Evolutionary conservation across 805 yeast species (phyloP).

Genomic region (Hanseniaspora thailandica): DNA sequence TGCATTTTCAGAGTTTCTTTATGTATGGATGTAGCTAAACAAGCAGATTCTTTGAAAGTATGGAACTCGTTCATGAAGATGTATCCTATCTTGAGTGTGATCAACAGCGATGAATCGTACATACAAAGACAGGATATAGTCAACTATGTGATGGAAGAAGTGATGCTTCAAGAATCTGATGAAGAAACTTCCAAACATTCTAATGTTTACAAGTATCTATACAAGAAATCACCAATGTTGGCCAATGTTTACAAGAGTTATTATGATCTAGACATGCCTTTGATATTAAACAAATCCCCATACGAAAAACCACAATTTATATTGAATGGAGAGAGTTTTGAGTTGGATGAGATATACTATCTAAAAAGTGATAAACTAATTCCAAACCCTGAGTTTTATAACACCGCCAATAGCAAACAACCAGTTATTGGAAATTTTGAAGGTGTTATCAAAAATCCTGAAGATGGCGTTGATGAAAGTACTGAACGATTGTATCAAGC

Average conservation of each 20-base stretch:
- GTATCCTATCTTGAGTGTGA: background rate
- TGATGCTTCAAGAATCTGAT: background rate
- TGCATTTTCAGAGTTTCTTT: background rate
- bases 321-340: slow-evolving; percentile 5
- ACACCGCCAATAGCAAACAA: background rate
- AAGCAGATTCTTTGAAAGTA: background rate
- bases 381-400: slow-evolving; percentile 16
- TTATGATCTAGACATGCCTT: slow-evolving; percentile 1
- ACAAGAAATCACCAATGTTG: background rate
- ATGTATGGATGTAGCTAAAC: background rate
- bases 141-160: background rate
- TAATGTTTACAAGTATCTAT: background rate
- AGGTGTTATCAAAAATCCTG: slow-evolving; percentile 49
- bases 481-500: slow-evolving; percentile 59
- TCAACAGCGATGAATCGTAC: background rate
- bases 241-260: slow-evolving; percentile 3
- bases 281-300: slow-evolving; percentile 9
- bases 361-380: slow-evolving; percentile 43
- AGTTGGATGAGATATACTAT: slow-evolving; percentile 61
- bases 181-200: background rate
- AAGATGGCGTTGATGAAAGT: slow-evolving; percentile 39
- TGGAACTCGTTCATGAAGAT: slow-evolving; percentile 12
- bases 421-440: slow-evolving; percentile 29
- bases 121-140: background rate
- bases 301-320: background rate